Base-by-base conservation (phyloP, 495 filamentous ascomycete genomes). In the Wilcoxina mikolae region DNA sequence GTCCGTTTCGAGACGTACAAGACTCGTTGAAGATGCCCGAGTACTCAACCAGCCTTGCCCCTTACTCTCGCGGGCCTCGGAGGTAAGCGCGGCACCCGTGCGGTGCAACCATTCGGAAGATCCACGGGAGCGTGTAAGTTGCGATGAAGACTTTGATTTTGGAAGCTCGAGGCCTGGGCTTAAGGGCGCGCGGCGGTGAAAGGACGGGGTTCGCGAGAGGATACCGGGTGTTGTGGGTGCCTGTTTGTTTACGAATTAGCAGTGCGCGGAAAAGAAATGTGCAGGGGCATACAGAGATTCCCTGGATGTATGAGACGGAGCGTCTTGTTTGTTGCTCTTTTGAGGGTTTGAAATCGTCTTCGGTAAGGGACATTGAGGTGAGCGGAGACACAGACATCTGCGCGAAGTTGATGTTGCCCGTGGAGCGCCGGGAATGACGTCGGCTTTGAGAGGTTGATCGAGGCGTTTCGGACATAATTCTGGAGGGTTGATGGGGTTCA, bases 41-140 rank as follows among this genome's bases (percentile, higher is more conserved):
- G 83, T 81, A 3, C 75, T 73, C 2, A 91, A 76, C 85, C 85
- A 91, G 39, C 77, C 73, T 65, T 87, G 83, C 11, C 85, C 85
- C 65, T 87, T 89, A 60, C 78, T 78, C 58, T 89, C 84, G 54
- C 84, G 73, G 1, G 82, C 73, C 43, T 80, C 79, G 3, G 77
- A 75, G n/a, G 81, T 77, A 11, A 89, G 77, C 22, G 80, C 67
- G 9, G 83, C 80, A 1, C 83, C 85, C 2, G 83, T 77, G 46
- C 82, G 80, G 17, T 84, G 73, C 55, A 91, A 73, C 83, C 84
- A 89, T 69, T 86, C 82, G 20, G 74, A 73, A 52, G 83, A 77
- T 31, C 62, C 65, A 56, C 70, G 62, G 54, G 64, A 58, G 42
- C 60, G 42, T 24, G 60, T 57, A 12, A 53, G 55, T n/a, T n/a